Evolutionary conservation across 208 protist genomes (phyloP), one percentile per base, ranked within the genome.

Genomic region (Trypanosoma platydactyli): DNA sequence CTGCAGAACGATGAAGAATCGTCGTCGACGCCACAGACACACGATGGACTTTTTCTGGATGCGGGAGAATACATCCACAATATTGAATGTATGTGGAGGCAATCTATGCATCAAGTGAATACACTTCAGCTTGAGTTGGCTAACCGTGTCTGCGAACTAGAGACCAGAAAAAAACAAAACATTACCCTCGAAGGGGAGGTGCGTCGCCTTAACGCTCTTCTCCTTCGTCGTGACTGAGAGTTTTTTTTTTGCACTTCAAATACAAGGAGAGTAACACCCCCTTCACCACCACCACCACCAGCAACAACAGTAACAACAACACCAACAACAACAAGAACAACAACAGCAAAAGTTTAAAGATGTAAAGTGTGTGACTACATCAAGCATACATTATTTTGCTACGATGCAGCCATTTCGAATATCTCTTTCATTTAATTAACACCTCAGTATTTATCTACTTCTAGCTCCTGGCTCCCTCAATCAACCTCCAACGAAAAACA

Each of bases 21-120:
- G 9, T 35, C 18, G 29, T 33, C 30, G 18, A 24, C 1, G 30
- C 42, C 54, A 16, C 50, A 90, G 25, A 75, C 51, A 11, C 71
- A 88, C 48, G 82, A 88, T 27, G 77, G 81, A 1, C 58, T 91
- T 12, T 89, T 91, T 52, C 55, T 80, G 20, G 71, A 73, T 9
- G 80, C 80, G 5, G 70, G 77, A 42, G 59, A 76, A 55, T 88
- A 91, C 63, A 83, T 94, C 42, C 58, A 35, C 9, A 85, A 81
- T 27, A 58, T 94, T 9, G 88, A 94, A 73, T 74, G 64, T 0
- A 51, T 89, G 16, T 91, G 80, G 83, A 38, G 60, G 3, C 53
- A 83, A 42, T 66, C 84, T 0, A 58, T 91, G 16, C 25, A 57
- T 11, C 76, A 86, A 41, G 71, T 77, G 35, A 88, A 86, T 71